phyloP scores from a whole-genome alignment of 139 green algal genomes.

The Spirogloea muscicola region DNA sequence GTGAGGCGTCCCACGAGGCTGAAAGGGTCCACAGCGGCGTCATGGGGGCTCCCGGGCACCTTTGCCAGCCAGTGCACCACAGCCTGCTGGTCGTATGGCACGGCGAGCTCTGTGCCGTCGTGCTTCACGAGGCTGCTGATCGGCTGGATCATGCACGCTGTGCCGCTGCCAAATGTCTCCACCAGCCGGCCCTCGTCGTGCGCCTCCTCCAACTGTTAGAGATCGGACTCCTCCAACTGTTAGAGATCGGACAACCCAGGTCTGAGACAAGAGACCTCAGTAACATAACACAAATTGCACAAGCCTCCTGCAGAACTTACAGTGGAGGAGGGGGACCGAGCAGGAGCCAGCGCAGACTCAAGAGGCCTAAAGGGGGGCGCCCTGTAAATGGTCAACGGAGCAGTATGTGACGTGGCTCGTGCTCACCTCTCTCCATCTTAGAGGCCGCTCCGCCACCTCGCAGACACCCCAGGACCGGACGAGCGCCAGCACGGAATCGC shows the following conservation, averaged over 20 bases:
- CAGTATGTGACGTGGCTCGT: no score
- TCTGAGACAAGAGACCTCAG: no score
- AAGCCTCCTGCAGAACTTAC: no score
- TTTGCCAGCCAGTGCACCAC: constrained; percentile 21
- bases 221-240: no score
- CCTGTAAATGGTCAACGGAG: no score
- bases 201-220: constrained; percentile 49
- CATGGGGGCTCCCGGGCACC: neutral
- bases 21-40: neutral
- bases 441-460: constrained; percentile 57
- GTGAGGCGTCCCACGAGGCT: constrained; percentile 27
- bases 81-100: constrained; percentile 16
- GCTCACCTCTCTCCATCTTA: constrained; percentile 40
- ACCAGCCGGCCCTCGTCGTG: constrained; percentile 53
- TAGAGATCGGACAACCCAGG: no score
- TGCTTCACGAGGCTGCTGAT: constrained; percentile 29
- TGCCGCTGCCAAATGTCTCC: constrained; percentile 77
- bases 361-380: no score
- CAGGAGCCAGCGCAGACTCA: no score
- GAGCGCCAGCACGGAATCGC: constrained; percentile 64
- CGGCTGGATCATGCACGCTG: constrained; percentile 73
- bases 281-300: no score
- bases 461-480: constrained; percentile 55
- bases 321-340: no score
- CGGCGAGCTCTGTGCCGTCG: constrained; percentile 3